Conservation (phyloP, 2,329 filamentous ascomycete genomes). For the Microcyclospora pomicola region DNA sequence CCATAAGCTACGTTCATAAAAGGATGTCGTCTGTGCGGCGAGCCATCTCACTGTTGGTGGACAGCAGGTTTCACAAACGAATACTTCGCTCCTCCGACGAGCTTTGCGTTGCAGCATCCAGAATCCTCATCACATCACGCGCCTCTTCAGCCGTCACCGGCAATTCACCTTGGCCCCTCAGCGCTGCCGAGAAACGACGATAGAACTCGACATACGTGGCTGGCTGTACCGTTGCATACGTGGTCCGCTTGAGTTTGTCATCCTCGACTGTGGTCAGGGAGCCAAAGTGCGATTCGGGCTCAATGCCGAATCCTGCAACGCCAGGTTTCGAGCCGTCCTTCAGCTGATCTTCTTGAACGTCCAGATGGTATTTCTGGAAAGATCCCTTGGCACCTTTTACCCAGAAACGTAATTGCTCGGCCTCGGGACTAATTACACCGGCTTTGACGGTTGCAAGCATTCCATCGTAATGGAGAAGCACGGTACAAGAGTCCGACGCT, state of each 20-base stretch:
- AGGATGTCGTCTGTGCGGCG: too few relatives aligned
- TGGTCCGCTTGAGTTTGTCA: constrained; percentile 31
- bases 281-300: constrained; percentile 42
- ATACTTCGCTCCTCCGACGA: constrained; percentile 37
- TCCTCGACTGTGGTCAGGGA: constrained; percentile 42
- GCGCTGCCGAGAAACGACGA: constrained; percentile 36
- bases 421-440: constrained; percentile 53
- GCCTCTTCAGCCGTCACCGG: constrained; percentile 42
- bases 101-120: constrained; percentile 43
- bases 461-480: constrained; percentile 53
- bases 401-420: constrained; percentile 61
- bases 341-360: constrained; percentile 64
- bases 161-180: constrained; percentile 37
- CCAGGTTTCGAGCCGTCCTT: constrained; percentile 47
- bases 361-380: constrained; percentile 58
- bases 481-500: constrained; percentile 40
- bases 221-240: constrained; percentile 46
- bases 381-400: constrained; percentile 59
- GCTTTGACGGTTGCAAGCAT: constrained; percentile 57
- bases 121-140: constrained; percentile 40
- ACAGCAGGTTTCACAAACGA: constrained; percentile 2
- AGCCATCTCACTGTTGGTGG: background rate
- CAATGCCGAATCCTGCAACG: constrained; percentile 51
- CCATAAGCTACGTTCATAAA: too few relatives aligned
- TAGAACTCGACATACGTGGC: constrained; percentile 59